Percentiles rank a stretch among this genome's conserved stretches.
These are phyloP conservation scores for Globisporangium parvum DNA, from an alignment of 352 stramenopile genomes.

Conservation along the genomic window DNA sequence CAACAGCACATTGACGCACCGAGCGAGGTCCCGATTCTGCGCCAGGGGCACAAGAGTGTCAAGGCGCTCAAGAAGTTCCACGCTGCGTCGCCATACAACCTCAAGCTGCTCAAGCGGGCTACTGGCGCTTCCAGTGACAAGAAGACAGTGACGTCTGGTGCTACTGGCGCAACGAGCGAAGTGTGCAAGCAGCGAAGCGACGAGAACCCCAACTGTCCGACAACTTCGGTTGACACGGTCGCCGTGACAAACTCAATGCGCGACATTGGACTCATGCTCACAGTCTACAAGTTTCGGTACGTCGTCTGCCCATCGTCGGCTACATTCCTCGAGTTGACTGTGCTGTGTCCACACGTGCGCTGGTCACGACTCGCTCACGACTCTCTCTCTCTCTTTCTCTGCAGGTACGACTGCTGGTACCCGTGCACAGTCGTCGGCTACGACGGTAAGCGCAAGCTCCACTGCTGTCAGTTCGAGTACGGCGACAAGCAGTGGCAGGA, in stretches of 20 bases:
- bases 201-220: neutral
- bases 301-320: neutral
- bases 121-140: conserved; percentile 8
- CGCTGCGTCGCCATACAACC: conserved; percentile 48
- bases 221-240: conserved; percentile 9
- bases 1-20: neutral
- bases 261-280: conserved; percentile 60
- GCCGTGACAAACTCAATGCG: conserved; percentile 38
- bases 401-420: conserved; percentile 79
- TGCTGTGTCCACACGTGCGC: neutral
- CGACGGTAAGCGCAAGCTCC: conserved; percentile 59
- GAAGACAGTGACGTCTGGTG: neutral
- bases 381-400: neutral
- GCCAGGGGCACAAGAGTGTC: conserved; percentile 57
- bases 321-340: neutral
- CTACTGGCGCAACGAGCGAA: neutral
- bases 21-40: conserved; percentile 33
- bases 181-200: neutral
- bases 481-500: conserved; percentile 81
- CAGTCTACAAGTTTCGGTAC: conserved; percentile 62
- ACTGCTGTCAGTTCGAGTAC: conserved; percentile 79
- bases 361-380: neutral
- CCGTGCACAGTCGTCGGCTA: conserved; percentile 70
- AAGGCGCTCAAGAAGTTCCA: conserved; percentile 62
- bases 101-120: conserved; percentile 16